Base-by-base conservation (phyloP, 768 basidiomycete genomes). In the Lactarius sp. region DNA sequence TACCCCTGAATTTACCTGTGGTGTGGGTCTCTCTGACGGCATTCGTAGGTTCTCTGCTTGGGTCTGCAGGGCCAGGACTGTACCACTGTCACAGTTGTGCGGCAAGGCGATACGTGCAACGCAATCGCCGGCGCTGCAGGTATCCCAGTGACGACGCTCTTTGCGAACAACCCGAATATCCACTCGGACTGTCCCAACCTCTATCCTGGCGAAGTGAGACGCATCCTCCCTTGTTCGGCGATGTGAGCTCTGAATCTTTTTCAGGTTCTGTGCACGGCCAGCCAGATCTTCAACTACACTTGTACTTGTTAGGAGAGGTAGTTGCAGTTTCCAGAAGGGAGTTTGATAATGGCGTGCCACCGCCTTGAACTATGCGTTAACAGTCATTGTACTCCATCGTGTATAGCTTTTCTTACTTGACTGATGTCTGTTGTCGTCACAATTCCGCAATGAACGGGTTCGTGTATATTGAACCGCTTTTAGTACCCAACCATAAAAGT, bases 101-200 rank as follows among this genome's bases (percentile, higher is more conserved):
- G 71, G 27, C 47, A 68, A 0, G 81, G 80, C n/a, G 81, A 88
- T 69, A 78, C 74, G 39, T 90, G 88, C 73, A 66, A 56, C 1
- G 58, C 53, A 27, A 79, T 89, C 59, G 72, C 79, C 3, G 53
- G 62, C 0, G 70, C 61, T 27, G 77, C 79, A 61, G 76, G 75
- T 34, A 80, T 86, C 62, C 81, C 84, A 78, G 62, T 69, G 47
- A 82, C 83, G 52, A 78, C 83, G 6, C 77, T 92, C 41, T 77
- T 73, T 70, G n/a, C 69, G 62, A 92, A 91, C 82, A 92, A 92
- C 81, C 91, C 88, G 33, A 85, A 90, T 74, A 79, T 92, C 69
- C 65, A 83, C 70, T 4, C 57, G 0, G 75, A 71, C 0, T 88
- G 84, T 73, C 75, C 67, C 68, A 90, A 90, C 77, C 77, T 91